These are phyloP conservation scores for Suhomyces kunorum DNA, from an alignment of 1,139 yeast genomes.

Conservation along the genomic window DNA sequence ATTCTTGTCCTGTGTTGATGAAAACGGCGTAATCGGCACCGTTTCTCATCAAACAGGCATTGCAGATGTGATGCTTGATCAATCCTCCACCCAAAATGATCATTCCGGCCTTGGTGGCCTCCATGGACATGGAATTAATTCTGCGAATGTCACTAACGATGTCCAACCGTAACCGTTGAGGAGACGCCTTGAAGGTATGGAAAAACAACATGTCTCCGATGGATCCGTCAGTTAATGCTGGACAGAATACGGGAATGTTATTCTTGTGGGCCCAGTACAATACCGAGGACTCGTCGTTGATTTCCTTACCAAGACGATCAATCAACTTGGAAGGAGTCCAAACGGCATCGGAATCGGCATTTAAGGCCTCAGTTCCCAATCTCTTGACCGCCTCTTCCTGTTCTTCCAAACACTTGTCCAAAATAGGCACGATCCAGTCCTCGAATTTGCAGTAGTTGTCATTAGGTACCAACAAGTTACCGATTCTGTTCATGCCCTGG, in stretches of 20 bases:
- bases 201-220: constrained; percentile 98
- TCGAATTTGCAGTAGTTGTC: constrained; percentile 97
- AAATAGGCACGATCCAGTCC: constrained; percentile 96
- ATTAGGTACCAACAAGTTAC: constrained; percentile 93
- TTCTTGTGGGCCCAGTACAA: constrained; percentile 98
- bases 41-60: constrained; percentile 97
- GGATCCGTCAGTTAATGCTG: constrained; percentile 96
- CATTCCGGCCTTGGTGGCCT: constrained; percentile 95
- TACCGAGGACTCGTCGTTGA: constrained; percentile 90
- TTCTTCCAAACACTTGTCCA: constrained; percentile 84
- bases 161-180: constrained; percentile 84
- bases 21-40: constrained; percentile 98
- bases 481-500: constrained; percentile 96
- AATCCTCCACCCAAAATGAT: constrained; percentile 94
- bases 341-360: constrained; percentile 46
- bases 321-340: constrained; percentile 96
- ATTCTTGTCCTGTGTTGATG: constrained; percentile 97
- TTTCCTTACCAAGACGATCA: constrained; percentile 92
- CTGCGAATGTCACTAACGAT: constrained; percentile 90
- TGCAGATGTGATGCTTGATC: constrained; percentile 94
- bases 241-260: constrained; percentile 93
- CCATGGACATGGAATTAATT: constrained; percentile 93
- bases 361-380: constrained; percentile 59
- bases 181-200: constrained; percentile 94
- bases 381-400: constrained; percentile 68